Evolutionary conservation across 495 filamentous ascomycete genomes (phyloP), one percentile per base, ranked within the genome.

Genomic region (Lasiosphaeris hirsuta): DNA sequence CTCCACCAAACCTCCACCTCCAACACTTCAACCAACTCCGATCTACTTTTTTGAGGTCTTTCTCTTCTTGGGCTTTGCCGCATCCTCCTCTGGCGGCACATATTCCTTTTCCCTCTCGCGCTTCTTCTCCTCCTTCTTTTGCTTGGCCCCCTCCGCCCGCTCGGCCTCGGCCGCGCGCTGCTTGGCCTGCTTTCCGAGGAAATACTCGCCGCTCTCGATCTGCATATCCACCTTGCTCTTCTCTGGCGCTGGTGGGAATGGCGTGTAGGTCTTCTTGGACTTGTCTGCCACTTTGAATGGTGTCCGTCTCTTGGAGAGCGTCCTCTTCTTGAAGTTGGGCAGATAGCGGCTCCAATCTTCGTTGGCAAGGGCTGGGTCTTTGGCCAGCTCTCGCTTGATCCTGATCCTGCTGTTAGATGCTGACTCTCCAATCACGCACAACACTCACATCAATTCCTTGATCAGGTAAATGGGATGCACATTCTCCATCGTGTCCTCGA

Each of bases 171-270:
- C 84, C 52, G 82, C 89, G 49, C 93, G 80, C 60, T 95, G 90
- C 80, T 92, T 95, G 47, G 89, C 91, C 66, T 94, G 84, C 80
- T 95, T 95, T 52, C 84, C 84, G 67, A 97, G 74, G 76, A 97
- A 97, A 75, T 94, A 97, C 77, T 97, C 94, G 69, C 95, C 95
- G 63, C 84, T 92, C 82, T 99, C 94, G 75, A 97, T 94, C 81
- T 97, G 93, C 69, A 94, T 75, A 72, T 99, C 94, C 58, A 99
- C 83, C 84, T 97, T 99, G 82, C 91, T 96, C 81, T 78, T 81
- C 68, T 82, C 75, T 39, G 75, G 75, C 34, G 77, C 72, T 18
- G 82, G 81, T 54, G 84, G 84, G 80, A 86, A 87, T 17, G 89
- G 90, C 55, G 95, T 99, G 78, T 97, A 97, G 9, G 81, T 73